phyloP scores from a whole-genome alignment of 768 basidiomycete species.

The Pleurotus ostreatus region DNA sequence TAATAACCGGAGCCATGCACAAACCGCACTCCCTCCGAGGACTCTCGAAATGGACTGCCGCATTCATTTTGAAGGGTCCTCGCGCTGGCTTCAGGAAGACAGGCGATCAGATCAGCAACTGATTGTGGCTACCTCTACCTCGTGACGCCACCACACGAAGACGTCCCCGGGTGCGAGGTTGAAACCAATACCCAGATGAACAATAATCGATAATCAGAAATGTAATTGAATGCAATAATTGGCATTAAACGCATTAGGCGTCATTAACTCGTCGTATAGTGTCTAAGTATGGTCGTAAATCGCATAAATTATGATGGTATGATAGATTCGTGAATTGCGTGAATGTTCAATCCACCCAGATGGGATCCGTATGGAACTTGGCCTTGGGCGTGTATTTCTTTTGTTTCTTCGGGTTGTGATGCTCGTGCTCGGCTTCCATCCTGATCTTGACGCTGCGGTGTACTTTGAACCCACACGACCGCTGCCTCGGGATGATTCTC shows the following conservation, averaged over 20 bases:
- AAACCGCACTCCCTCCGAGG: constrained; percentile 66
- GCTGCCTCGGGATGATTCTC: constrained; percentile 37
- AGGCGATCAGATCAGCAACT: constrained; percentile 27
- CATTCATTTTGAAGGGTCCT: constrained; percentile 62
- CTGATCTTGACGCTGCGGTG: constrained; percentile 51
- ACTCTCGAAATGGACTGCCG: constrained; percentile 66
- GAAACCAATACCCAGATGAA: neutral
- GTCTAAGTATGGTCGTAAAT: neutral
- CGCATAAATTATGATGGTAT: neutral
- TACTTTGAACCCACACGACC: constrained; percentile 36
- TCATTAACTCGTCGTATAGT: neutral
- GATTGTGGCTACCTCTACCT: constrained; percentile 19
- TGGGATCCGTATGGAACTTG: constrained; percentile 24
- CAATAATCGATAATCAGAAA: neutral
- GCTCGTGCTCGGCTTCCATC: constrained; percentile 45
- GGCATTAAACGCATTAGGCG: neutral
- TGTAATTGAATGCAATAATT: neutral
- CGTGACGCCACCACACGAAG: neutral
- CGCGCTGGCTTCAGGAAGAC: constrained; percentile 51
- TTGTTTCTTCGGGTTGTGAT: constrained; percentile 18
- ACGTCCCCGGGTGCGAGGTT: neutral
- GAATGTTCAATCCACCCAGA: constrained; percentile 29
- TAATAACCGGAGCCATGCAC: constrained; percentile 62
- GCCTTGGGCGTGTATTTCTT: constrained; percentile 25
- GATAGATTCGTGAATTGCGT: neutral